Percentiles rank a stretch among this genome's conserved stretches.
Evolutionary conservation across 257 asterid genomes (phyloP).

Genomic region (Gentiana straminea): DNA sequence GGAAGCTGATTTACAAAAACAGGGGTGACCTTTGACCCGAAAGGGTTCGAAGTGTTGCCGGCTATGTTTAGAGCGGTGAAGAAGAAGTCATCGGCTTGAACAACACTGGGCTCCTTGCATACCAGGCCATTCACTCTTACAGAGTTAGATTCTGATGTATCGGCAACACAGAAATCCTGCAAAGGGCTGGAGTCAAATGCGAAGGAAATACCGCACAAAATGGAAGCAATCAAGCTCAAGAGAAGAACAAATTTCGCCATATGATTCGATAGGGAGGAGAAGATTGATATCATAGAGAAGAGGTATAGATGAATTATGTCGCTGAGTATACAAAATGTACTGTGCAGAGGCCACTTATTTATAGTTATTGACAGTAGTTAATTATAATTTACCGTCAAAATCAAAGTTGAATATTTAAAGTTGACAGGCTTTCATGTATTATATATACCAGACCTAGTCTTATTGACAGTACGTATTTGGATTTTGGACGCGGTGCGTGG

Average conservation of each 20-base stretch:
- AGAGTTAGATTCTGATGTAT: background rate
- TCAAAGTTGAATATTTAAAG: too few species aligned
- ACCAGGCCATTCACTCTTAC: constrained; percentile 13
- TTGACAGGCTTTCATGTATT: too few species aligned
- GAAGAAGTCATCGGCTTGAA: constrained; percentile 12
- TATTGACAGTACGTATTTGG: too few species aligned
- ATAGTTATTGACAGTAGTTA: too few species aligned
- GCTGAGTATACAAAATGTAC: too few species aligned
- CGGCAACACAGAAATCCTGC: constrained; percentile 16
- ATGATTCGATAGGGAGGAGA: background rate
- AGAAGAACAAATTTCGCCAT: constrained; percentile 12
- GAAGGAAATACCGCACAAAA: constrained; percentile 4
- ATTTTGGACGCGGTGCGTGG: too few species aligned
- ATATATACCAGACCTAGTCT: too few species aligned
- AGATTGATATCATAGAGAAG: background rate
- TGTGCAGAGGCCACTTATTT: too few species aligned
- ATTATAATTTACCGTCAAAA: too few species aligned
- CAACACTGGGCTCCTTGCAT: constrained; percentile 17
- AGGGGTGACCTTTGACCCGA: constrained; percentile 7
- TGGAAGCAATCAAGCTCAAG: background rate
- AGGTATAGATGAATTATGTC: too few species aligned
- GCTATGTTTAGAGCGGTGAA: constrained; percentile 21
- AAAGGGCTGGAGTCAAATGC: constrained; percentile 14
- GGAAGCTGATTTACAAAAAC: background rate
- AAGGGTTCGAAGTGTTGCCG: constrained; percentile 21